Evolutionary conservation across 495 filamentous ascomycete species (phyloP).

Genomic region (Xylaria palmicola): DNA sequence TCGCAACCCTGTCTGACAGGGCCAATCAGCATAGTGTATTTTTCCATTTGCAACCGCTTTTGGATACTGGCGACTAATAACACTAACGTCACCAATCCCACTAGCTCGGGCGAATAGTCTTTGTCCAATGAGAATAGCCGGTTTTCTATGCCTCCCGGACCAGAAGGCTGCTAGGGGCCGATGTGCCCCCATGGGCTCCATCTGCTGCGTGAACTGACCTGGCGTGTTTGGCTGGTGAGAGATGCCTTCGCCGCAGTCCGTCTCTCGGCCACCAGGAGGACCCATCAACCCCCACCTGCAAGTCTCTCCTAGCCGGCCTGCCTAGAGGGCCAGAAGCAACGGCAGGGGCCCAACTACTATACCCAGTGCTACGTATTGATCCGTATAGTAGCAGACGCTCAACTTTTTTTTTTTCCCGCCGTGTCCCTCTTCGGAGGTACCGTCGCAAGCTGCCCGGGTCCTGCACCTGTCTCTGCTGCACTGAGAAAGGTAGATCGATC

Average conservation of each 20-base stretch:
- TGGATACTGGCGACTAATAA: slow-evolving; percentile 15
- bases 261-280: slow-evolving; percentile 32
- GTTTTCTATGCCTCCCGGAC: background rate
- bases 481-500: background rate
- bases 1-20: background rate
- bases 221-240: background rate
- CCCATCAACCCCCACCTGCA: slow-evolving; percentile 28
- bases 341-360: slow-evolving; percentile 31
- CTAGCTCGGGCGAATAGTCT: slow-evolving; percentile 25
- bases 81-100: slow-evolving; percentile 32
- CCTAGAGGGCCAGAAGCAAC: slow-evolving; percentile 18
- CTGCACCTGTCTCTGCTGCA: slow-evolving; percentile 9
- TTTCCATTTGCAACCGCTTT: slow-evolving; percentile 27
- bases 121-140: slow-evolving; percentile 18
- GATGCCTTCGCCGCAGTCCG: slow-evolving; percentile 22
- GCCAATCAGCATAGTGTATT: slow-evolving; percentile 22
- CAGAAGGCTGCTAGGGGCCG: background rate
- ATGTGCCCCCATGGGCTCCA: background rate
- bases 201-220: background rate
- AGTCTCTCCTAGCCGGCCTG: slow-evolving; percentile 20
- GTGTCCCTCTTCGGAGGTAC: slow-evolving; percentile 21
- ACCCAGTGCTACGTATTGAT: slow-evolving; percentile 11
- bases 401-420: slow-evolving; percentile 8
- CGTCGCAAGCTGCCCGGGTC: slow-evolving; percentile 24
- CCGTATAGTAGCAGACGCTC: background rate